Conservation (phyloP, 1,284 basidiomycete genomes). For the Salmacisia buchloeana region DNA sequence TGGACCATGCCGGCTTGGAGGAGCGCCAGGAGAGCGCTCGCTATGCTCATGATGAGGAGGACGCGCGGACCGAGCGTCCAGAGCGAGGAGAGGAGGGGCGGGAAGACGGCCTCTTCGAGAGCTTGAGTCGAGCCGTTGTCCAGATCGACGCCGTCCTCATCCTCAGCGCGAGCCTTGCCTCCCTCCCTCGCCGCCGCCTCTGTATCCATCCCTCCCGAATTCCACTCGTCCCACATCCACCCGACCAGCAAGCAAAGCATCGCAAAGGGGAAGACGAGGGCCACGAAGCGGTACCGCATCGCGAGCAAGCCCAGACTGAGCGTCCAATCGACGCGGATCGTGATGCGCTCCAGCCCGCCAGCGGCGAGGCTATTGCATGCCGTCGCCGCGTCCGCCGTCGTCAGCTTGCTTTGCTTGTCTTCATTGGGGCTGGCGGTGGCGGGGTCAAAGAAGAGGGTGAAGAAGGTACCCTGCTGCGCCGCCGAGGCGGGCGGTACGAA, state of each 20-base stretch:
- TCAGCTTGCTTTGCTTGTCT: not conserved
- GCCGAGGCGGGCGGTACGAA: slow-evolving; percentile 32
- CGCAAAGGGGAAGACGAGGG: slow-evolving; percentile 33
- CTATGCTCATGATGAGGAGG: slow-evolving; percentile 1
- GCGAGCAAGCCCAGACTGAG: slow-evolving; percentile 34
- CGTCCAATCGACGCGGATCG: slow-evolving; percentile 32
- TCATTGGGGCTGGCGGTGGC: slow-evolving; percentile 4
- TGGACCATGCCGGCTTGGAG: not conserved
- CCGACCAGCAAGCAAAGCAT: slow-evolving; percentile 15
- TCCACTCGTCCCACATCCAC: slow-evolving; percentile 6
- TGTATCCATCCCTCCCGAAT: not conserved
- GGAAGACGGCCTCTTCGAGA: not conserved
- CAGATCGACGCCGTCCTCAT: not conserved
- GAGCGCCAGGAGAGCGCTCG: not conserved
- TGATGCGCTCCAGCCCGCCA: slow-evolving; percentile 18
- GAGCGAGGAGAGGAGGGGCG: not conserved
- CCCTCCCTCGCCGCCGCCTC: not conserved
- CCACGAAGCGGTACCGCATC: slow-evolving; percentile 36
- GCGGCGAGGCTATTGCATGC: not conserved
- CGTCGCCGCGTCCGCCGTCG: too few species aligned
- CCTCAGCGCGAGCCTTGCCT: not conserved
- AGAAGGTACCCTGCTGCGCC: slow-evolving; percentile 13
- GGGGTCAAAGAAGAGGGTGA: slow-evolving; percentile 39
- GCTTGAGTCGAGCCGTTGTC: not conserved
- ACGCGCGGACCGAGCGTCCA: not conserved